A percentile compares a stretch with the other conserved stretches of the same genome.
phyloP scores from a whole-genome alignment of 192 early-diverging fungal species.

The Backusella mclennaniae region DNA sequence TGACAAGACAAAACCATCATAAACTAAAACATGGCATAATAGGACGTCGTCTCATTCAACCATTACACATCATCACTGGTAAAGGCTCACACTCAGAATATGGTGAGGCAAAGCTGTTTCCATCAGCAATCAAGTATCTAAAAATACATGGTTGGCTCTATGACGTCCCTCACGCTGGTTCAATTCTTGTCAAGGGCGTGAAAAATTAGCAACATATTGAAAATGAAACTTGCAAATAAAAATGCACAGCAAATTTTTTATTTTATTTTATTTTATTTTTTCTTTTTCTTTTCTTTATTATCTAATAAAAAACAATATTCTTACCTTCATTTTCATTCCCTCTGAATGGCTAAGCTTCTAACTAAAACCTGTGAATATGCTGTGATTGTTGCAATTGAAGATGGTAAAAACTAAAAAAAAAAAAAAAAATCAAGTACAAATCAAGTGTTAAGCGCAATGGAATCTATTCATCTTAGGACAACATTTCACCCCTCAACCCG shows the following conservation, averaged over 20 bases:
- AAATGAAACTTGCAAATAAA: neutral
- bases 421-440: neutral
- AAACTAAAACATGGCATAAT: neutral
- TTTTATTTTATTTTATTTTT: neutral
- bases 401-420: constrained; percentile 15
- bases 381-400: constrained; percentile 30
- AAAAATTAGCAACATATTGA: constrained; percentile 1
- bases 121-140: constrained; percentile 46
- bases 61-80: constrained; percentile 67
- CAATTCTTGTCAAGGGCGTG: constrained; percentile 49
- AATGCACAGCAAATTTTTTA: neutral
- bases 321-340: neutral
- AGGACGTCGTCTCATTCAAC: constrained; percentile 28
- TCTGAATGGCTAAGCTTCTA: constrained; percentile 26
- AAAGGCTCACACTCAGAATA: constrained; percentile 63
- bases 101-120: constrained; percentile 54
- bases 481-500: constrained; percentile 5
- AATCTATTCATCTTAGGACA: neutral
- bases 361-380: constrained; percentile 31
- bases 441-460: neutral
- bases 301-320: neutral
- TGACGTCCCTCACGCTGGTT: constrained; percentile 49
- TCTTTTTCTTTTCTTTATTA: neutral
- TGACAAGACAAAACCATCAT: neutral
- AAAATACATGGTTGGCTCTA: constrained; percentile 55